A percentile compares a stretch with the other conserved stretches of the same genome.
These are phyloP conservation scores for Nectriaceae sp. DNA, from an alignment of 2,329 filamentous ascomycete species.

Conservation along the genomic window DNA sequence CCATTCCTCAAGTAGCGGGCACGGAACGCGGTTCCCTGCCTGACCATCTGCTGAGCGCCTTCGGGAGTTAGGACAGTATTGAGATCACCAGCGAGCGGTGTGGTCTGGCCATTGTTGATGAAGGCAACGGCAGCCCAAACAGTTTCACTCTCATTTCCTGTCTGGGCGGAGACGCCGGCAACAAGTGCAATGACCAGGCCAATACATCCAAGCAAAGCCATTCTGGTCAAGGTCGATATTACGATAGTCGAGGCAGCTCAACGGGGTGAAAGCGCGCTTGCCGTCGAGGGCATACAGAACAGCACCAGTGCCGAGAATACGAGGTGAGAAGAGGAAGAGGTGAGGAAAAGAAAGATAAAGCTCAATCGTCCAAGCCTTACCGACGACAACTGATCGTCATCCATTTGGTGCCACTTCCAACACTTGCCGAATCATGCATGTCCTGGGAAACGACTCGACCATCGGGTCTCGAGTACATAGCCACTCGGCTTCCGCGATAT, in stretches of 20 bases:
- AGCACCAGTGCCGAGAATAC: not conserved
- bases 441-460: too few relatives aligned
- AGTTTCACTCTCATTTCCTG: constrained; percentile 34
- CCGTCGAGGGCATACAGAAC: not conserved
- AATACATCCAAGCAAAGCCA: constrained; percentile 19
- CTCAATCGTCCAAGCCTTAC: not conserved
- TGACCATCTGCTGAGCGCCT: constrained; percentile 54
- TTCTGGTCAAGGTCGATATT: constrained; percentile 11
- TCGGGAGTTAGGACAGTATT: constrained; percentile 48
- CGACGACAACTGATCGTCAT: constrained; percentile 24
- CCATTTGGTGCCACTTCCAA: constrained; percentile 7
- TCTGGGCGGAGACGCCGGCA: constrained; percentile 31
- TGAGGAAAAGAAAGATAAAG: constrained; percentile 3
- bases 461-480: constrained; percentile 22
- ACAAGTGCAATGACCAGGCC: constrained; percentile 21
- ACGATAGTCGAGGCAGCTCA: not conserved
- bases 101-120: constrained; percentile 56
- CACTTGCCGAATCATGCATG: constrained; percentile 3
- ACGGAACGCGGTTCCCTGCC: constrained; percentile 51
- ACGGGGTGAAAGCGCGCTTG: not conserved
- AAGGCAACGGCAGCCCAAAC: constrained; percentile 54
- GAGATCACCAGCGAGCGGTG: constrained; percentile 38
- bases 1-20: constrained; percentile 46
- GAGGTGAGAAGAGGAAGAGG: constrained; percentile 1
- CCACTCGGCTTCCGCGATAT: constrained; percentile 1